These are phyloP conservation scores for Ogataea nakhonphanomensis DNA, from an alignment of 805 yeast genomes.

Conservation along the genomic window DNA sequence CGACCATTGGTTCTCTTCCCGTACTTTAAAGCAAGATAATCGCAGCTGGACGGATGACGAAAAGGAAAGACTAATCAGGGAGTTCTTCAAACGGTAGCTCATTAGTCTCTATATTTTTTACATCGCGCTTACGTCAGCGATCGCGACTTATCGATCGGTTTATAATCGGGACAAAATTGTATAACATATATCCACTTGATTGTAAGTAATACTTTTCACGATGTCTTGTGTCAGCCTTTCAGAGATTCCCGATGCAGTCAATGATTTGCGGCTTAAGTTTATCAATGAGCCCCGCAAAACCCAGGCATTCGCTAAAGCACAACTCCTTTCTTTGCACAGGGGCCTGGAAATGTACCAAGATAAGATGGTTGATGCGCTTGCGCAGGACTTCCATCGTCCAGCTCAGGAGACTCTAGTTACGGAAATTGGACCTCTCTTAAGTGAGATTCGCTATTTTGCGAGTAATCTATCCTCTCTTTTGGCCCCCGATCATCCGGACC, in stretches of 20 bases:
- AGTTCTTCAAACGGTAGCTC: constrained; percentile 10
- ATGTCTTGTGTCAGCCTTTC: constrained; percentile 6
- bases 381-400: constrained; percentile 65
- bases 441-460: constrained; percentile 60
- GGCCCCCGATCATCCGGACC: constrained; percentile 43
- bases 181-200: too few relatives aligned
- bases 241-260: constrained; percentile 47
- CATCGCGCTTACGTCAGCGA: too few relatives aligned
- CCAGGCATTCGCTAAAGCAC: constrained; percentile 55
- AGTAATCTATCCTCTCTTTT: constrained; percentile 58
- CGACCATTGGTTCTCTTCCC: constrained; percentile 5
- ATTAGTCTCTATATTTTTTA: too few relatives aligned
- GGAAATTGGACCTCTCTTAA: constrained; percentile 51
- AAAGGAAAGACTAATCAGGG: constrained; percentile 16
- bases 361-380: constrained; percentile 52
- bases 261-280: constrained; percentile 40
- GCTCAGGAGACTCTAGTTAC: constrained; percentile 55
- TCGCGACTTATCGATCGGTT: too few relatives aligned
- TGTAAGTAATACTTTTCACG: neutral
- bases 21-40: constrained; percentile 1
- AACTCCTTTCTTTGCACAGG: constrained; percentile 64
- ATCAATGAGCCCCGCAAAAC: constrained; percentile 44
- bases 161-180: too few relatives aligned
- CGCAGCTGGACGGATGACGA: constrained; percentile 13
- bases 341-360: constrained; percentile 58